phyloP scores from a whole-genome alignment of 495 filamentous ascomycete species.

The Aspergillus indologenus region DNA sequence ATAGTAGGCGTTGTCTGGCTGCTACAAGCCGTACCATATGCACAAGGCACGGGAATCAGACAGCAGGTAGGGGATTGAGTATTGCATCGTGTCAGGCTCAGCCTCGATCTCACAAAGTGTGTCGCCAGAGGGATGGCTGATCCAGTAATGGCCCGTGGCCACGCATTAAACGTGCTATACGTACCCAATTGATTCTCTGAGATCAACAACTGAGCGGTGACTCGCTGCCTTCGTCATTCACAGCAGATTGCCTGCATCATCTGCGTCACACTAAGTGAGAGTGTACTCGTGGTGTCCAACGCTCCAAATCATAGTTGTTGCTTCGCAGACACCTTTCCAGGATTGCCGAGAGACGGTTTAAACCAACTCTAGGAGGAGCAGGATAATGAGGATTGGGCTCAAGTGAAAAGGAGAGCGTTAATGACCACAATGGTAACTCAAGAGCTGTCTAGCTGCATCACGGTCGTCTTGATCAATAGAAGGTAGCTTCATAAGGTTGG shows the following conservation, averaged over 20 bases:
- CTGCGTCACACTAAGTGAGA: slow-evolving; percentile 8
- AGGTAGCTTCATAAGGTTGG: not conserved
- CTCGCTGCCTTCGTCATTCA: slow-evolving; percentile 11
- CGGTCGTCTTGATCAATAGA: not conserved
- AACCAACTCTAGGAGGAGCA: not conserved
- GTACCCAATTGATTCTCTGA: slow-evolving; percentile 6
- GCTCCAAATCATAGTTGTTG: slow-evolving; percentile 11
- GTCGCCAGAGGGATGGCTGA: not conserved
- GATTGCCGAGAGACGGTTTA: not conserved
- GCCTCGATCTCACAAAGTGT: not conserved
- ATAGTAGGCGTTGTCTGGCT: not conserved
- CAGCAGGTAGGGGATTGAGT: not conserved
- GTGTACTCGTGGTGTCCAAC: slow-evolving; percentile 2
- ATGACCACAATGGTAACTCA: not conserved
- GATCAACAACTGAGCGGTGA: slow-evolving; percentile 21
- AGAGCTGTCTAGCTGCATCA: not conserved
- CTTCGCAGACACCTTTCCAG: slow-evolving; percentile 1
- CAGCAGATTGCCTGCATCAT: slow-evolving; percentile 8
- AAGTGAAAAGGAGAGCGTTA: not conserved
- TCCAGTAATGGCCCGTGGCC: not conserved
- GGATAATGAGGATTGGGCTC: not conserved
- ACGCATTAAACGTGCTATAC: not conserved
- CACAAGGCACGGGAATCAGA: not conserved
- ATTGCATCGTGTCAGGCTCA: not conserved
- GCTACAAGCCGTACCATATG: slow-evolving; percentile 8